phyloP scores from a whole-genome alignment of 2,329 filamentous ascomycete species.

The Colletotrichum viniferum region DNA sequence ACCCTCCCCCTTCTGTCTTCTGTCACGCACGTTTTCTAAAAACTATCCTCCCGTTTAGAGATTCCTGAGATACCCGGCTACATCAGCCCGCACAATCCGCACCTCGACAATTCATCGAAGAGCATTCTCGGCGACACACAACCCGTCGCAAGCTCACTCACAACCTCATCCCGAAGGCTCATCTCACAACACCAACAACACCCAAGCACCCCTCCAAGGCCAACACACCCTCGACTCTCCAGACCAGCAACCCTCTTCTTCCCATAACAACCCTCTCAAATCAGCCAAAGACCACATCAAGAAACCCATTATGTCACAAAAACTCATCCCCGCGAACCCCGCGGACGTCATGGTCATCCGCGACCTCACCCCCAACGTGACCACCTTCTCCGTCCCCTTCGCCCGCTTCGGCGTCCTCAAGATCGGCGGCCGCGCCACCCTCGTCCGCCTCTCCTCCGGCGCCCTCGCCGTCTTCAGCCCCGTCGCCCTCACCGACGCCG shows the following conservation, averaged over 20 bases:
- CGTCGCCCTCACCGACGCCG: conserved; percentile 79
- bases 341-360: conserved; percentile 89
- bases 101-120: neutral
- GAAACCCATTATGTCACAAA: conserved; percentile 57
- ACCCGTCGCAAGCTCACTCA: conserved; percentile 6
- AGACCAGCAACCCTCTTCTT: neutral
- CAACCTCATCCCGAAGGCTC: neutral
- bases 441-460: conserved; percentile 72
- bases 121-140: conserved; percentile 9
- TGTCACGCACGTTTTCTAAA: neutral
- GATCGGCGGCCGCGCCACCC: conserved; percentile 84
- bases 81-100: neutral
- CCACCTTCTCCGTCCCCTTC: conserved; percentile 85
- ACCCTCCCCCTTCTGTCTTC: neutral
- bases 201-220: conserved; percentile 2
- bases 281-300: neutral
- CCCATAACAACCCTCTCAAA: neutral
- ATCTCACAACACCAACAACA: neutral
- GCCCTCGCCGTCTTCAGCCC: conserved; percentile 90
- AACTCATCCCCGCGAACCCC: conserved; percentile 73
- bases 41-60: neutral
- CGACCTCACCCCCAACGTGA: conserved; percentile 78
- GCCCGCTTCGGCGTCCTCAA: conserved; percentile 78
- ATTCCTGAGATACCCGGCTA: neutral
- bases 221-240: conserved; percentile 14